Evolutionary conservation across 2,329 filamentous ascomycete species (phyloP), one percentile per base, ranked within the genome.

Genomic region (Aspergillus fumigatus): DNA sequence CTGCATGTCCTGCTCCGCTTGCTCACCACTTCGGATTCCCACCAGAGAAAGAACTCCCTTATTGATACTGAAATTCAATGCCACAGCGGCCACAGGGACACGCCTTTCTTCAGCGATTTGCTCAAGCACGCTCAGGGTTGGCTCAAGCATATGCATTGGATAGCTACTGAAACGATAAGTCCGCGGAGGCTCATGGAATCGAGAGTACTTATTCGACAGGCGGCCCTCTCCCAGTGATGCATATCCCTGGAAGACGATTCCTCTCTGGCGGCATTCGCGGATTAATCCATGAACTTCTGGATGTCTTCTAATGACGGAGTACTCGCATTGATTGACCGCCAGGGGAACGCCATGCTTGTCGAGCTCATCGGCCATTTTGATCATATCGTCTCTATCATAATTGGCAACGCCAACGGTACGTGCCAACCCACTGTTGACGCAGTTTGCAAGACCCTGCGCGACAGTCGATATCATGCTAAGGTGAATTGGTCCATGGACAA

Each of bases 321-420:
- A 79, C 59, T 79, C 77, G 67, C 75, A 76, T 61, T 80, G 76
- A 56, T 77, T 78, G 19, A 72, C 70, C 1, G 75, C 73, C 4
- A 80, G 73, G 0, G 76, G 74, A 4, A 78, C 55, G 1, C 66
- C 68, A 40, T 70, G 68, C 58, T 70, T 69, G 17, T 62, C 67
- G 48, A 78, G 63, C 52, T 71, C 76, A n/a, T 75, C 71, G 48
- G 72, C 65, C 70, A 79, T 77, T 56, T 68, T 61, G 49, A 77
- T 56, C 74, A 77, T 75, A 54, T 78, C 74, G 25, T 74, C 69
- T 32, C 61, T 65, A 59, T 67, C 67, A 62, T 79, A 79, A 62
- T 79, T 79, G 51, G 75, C 74, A 3, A 80, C 77, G 5, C 75
- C 77, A 1, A 79, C 72, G 1, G 73, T 69, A 29, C 72, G 73